These are phyloP conservation scores for Leishmania aethiopica DNA, from an alignment of 208 protist genomes.

Conservation along the genomic window DNA sequence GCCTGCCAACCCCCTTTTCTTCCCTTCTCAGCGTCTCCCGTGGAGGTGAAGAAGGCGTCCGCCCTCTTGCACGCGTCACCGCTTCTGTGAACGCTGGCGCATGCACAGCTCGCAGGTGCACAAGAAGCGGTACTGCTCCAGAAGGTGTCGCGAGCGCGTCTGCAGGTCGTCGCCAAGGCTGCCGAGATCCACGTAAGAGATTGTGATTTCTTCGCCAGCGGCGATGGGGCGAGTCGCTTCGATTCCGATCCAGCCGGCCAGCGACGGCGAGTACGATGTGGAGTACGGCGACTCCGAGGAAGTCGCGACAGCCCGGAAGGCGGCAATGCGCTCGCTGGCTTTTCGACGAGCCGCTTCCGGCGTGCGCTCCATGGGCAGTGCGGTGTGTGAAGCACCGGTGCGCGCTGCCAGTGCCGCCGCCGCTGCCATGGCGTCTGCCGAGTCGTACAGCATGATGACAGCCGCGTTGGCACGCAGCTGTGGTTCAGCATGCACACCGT, in stretches of 20 bases:
- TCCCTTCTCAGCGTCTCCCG: not conserved
- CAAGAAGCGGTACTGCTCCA: slow-evolving; percentile 78
- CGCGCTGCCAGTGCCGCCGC: not conserved
- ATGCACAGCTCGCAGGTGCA: slow-evolving; percentile 58
- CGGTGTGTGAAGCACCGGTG: not conserved
- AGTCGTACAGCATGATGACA: slow-evolving; percentile 51
- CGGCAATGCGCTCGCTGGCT: slow-evolving; percentile 3
- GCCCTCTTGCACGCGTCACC: not conserved
- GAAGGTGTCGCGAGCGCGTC: slow-evolving; percentile 41
- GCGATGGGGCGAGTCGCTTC: slow-evolving; percentile 59
- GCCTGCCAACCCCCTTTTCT: not conserved
- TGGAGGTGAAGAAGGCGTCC: not conserved
- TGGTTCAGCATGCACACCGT: slow-evolving; percentile 86
- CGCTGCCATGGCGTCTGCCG: slow-evolving; percentile 20
- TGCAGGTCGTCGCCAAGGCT: slow-evolving; percentile 43
- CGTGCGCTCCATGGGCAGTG: not conserved
- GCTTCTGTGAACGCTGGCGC: slow-evolving; percentile 34
- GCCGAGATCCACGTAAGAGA: slow-evolving; percentile 82
- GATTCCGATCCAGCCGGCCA: slow-evolving; percentile 43
- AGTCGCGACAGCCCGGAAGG: slow-evolving; percentile 24
- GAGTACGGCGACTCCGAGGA: slow-evolving; percentile 16
- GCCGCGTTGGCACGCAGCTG: slow-evolving; percentile 79
- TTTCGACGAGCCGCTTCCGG: slow-evolving; percentile 5
- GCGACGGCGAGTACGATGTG: slow-evolving; percentile 17
- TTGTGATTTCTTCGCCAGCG: slow-evolving; percentile 75